Evolutionary conservation across 768 basidiomycete species (phyloP).

Genomic region (Ephemerocybe angulata): DNA sequence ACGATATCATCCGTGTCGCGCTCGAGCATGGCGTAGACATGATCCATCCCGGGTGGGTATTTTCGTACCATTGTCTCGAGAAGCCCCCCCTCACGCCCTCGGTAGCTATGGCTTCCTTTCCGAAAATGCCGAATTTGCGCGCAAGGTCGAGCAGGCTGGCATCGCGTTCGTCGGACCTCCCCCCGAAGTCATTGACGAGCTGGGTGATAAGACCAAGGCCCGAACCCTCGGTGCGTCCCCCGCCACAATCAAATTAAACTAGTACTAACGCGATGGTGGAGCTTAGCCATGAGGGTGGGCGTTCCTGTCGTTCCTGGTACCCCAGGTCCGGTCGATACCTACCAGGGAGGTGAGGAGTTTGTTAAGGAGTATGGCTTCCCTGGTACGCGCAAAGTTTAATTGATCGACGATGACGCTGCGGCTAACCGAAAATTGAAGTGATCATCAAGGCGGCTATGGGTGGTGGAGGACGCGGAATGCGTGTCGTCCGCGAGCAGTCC

Average conservation of each 20-base stretch:
- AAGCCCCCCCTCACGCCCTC: background rate
- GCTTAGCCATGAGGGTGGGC: slow-evolving; percentile 76
- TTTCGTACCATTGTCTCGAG: background rate
- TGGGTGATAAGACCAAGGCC: slow-evolving; percentile 99
- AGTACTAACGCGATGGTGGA: slow-evolving; percentile 5
- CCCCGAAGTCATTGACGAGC: slow-evolving; percentile 93
- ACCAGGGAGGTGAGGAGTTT: slow-evolving; percentile 79
- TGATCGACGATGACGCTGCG: background rate
- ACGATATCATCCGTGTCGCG: slow-evolving; percentile 95
- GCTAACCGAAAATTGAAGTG: slow-evolving; percentile 40
- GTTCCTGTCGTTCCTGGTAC: slow-evolving; percentile 98
- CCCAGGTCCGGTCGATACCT: slow-evolving; percentile 83
- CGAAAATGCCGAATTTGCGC: slow-evolving; percentile 96
- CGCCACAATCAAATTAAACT: slow-evolving; percentile 5
- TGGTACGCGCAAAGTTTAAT: slow-evolving; percentile 37
- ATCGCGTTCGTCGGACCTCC: slow-evolving; percentile 95
- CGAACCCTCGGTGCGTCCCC: slow-evolving; percentile 68
- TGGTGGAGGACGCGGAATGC: slow-evolving; percentile 98
- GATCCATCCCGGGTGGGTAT: slow-evolving; percentile 92
- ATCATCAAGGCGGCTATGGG: slow-evolving; percentile 99
- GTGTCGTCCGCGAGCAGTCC: slow-evolving; percentile 91
- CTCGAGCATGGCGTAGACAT: slow-evolving; percentile 98
- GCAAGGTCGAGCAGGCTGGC: slow-evolving; percentile 96
- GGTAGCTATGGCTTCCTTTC: slow-evolving; percentile 93
- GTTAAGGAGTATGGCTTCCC: slow-evolving; percentile 97